A percentile compares a stretch with the other conserved stretches of the same genome.
Conservation (phyloP, 1,139 yeast species). For the Geotrichum reessii region DNA sequence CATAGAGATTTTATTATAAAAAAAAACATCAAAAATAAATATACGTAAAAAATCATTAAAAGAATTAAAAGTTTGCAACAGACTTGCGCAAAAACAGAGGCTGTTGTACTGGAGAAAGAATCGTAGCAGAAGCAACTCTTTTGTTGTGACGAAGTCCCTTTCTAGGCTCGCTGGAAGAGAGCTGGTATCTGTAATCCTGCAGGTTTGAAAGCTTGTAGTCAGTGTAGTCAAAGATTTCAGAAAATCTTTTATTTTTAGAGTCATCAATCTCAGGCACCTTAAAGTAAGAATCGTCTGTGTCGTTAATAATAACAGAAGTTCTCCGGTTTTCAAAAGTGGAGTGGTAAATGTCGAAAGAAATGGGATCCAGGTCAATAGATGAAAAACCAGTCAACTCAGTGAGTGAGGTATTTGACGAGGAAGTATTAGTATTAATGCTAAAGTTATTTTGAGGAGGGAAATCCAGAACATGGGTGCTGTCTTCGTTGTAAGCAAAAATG, state of each 20-base stretch:
- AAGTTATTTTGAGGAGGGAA: background rate
- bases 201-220: slow-evolving; percentile 1
- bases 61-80: slow-evolving; percentile 5
- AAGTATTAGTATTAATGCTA: background rate
- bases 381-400: slow-evolving; percentile 6
- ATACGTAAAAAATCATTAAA: background rate
- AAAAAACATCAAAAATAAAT: background rate
- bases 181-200: slow-evolving; percentile 7
- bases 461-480: background rate
- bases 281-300: background rate
- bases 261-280: background rate
- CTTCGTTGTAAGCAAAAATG: slow-evolving; percentile 9
- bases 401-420: slow-evolving; percentile 6
- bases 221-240: slow-evolving; percentile 5
- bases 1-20: background rate
- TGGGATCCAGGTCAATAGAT: slow-evolving; percentile 4
- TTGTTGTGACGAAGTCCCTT: background rate
- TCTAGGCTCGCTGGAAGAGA: background rate
- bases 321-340: background rate
- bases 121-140: background rate
- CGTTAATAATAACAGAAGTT: background rate
- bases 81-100: slow-evolving; percentile 9
- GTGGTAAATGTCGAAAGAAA: slow-evolving; percentile 3
- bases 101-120: background rate
- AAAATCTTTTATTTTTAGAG: background rate